phyloP scores from a whole-genome alignment of 352 stramenopile species.

The Pythium utonaiense region DNA sequence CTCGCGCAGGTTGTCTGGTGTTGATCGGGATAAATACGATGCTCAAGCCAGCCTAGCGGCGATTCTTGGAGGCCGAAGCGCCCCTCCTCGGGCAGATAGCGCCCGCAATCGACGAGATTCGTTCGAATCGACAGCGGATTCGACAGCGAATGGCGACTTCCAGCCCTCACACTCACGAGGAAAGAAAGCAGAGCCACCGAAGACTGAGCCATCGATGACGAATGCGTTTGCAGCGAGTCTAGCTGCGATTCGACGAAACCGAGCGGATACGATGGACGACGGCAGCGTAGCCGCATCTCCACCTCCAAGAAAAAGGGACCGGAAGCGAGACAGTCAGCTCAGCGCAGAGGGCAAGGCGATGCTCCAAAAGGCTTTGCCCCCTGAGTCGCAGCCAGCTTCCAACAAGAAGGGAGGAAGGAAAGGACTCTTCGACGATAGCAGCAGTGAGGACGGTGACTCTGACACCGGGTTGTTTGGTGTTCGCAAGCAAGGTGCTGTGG shows the following conservation, averaged over 20 bases:
- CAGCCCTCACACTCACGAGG: not conserved
- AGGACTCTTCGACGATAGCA: slow-evolving; percentile 81
- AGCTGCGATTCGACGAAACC: slow-evolving; percentile 67
- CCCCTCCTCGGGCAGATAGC: slow-evolving; percentile 18
- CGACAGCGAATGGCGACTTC: slow-evolving; percentile 16
- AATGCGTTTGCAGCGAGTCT: slow-evolving; percentile 76
- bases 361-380: slow-evolving; percentile 55
- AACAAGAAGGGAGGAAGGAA: slow-evolving; percentile 43
- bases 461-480: slow-evolving; percentile 50
- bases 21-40: slow-evolving; percentile 37
- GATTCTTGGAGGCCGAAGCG: slow-evolving; percentile 50
- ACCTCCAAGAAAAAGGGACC: slow-evolving; percentile 33
- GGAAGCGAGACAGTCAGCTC: slow-evolving; percentile 65
- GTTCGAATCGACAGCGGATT: slow-evolving; percentile 37
- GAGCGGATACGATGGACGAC: slow-evolving; percentile 59
- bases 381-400: slow-evolving; percentile 9
- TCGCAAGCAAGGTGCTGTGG: slow-evolving; percentile 9
- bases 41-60: slow-evolving; percentile 59
- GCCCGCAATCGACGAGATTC: slow-evolving; percentile 40
- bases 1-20: slow-evolving; percentile 32
- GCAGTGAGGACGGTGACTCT: slow-evolving; percentile 42
- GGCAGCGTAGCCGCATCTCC: slow-evolving; percentile 13
- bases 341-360: slow-evolving; percentile 79
- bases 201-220: slow-evolving; percentile 27
- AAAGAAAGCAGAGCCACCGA: slow-evolving; percentile 2